These are phyloP conservation scores for Brachypodium distachyon DNA, from an alignment of 202 grass and related monocot genomes.

Conservation along the genomic window DNA sequence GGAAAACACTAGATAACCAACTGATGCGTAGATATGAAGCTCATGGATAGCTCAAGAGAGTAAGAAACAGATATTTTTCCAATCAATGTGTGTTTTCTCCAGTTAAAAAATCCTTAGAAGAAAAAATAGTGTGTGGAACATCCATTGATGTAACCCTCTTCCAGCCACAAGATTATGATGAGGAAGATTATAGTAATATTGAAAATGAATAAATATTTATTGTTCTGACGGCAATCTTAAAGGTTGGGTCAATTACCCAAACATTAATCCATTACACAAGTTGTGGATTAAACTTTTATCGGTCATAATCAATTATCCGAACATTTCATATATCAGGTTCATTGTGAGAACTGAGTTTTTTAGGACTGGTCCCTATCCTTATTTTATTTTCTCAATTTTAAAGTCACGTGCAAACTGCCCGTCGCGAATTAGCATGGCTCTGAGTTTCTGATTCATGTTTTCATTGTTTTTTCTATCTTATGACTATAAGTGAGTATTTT, in stretches of 20 bases:
- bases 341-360: not conserved
- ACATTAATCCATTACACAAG: not conserved
- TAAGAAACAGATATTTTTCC: not conserved
- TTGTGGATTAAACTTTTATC: not conserved
- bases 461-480: not conserved
- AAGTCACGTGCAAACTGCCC: not conserved
- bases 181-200: not conserved
- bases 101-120: not conserved
- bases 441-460: not conserved
- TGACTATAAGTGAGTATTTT: not conserved
- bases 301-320: not conserved
- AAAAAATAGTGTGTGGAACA: not conserved
- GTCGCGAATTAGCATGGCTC: not conserved
- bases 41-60: not conserved
- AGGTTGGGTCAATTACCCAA: not conserved
- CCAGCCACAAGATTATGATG: not conserved
- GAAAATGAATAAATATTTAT: not conserved
- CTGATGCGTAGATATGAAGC: not conserved
- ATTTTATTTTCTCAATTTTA: not conserved
- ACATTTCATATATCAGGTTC: constrained; percentile 4
- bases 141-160: not conserved
- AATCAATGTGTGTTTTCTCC: not conserved
- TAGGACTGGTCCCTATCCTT: not conserved
- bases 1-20: not conserved
- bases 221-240: not conserved